These are phyloP conservation scores for Ilex aquifolium DNA, from an alignment of 257 asterid genomes.

Conservation along the genomic window DNA sequence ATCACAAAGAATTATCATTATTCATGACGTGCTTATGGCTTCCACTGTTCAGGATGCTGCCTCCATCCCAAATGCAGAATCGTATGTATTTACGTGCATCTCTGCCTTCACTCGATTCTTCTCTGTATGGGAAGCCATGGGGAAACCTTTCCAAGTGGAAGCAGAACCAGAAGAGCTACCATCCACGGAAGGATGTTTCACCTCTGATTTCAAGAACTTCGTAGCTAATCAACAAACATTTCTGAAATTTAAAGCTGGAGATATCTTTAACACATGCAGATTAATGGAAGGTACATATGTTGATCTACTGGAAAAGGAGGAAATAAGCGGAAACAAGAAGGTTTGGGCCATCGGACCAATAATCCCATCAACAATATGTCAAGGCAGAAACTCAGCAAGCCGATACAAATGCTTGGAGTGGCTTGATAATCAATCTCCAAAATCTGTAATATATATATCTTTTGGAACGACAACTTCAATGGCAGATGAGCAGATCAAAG, in stretches of 20 bases:
- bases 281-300: slow-evolving; percentile 22
- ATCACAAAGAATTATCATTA: slow-evolving; percentile 9
- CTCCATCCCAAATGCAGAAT: slow-evolving; percentile 17
- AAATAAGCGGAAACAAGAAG: not conserved
- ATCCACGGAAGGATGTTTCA: not conserved
- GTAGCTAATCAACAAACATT: not conserved
- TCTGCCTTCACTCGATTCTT: slow-evolving; percentile 11
- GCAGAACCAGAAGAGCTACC: slow-evolving; percentile 3
- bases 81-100: slow-evolving; percentile 15
- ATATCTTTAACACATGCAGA: slow-evolving; percentile 20
- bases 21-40: slow-evolving; percentile 19
- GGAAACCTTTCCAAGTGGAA: slow-evolving; percentile 12
- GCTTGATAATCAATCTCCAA: slow-evolving; percentile 21
- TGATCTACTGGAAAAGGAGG: slow-evolving; percentile 13
- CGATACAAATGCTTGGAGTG: slow-evolving; percentile 14
- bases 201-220: slow-evolving; percentile 1
- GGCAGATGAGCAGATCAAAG: slow-evolving; percentile 14
- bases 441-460: slow-evolving; percentile 22
- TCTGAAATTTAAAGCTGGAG: slow-evolving; percentile 4
- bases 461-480: slow-evolving; percentile 26
- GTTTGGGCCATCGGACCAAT: slow-evolving; percentile 30
- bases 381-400: slow-evolving; percentile 1
- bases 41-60: slow-evolving; percentile 18
- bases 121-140: not conserved
- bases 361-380: slow-evolving; percentile 9